Percentiles rank a stretch among this genome's conserved stretches.
Conservation (phyloP, 108 stramenopile genomes). For the Cyclotella baltica region DNA sequence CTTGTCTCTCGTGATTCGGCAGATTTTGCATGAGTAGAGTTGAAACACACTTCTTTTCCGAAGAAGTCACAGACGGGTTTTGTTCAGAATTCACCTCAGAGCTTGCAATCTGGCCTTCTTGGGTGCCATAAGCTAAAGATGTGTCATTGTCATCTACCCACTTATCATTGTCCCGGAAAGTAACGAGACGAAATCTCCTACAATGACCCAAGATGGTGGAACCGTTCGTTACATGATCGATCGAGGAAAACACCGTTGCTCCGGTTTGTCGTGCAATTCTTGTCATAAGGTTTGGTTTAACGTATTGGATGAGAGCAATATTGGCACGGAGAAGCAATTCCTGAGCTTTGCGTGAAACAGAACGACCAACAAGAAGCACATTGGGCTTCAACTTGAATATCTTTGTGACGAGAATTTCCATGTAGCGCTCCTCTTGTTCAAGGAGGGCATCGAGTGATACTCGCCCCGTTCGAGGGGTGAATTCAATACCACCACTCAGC, state of each 20-base stretch:
- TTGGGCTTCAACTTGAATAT: conserved; percentile 91
- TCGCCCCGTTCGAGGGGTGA: conserved; percentile 86
- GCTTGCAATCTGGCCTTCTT: not conserved
- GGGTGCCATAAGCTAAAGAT: not conserved
- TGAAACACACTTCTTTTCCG: conserved; percentile 54
- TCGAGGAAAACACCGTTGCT: conserved; percentile 87
- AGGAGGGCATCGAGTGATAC: conserved; percentile 90
- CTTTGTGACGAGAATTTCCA: conserved; percentile 93
- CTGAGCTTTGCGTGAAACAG: conserved; percentile 90
- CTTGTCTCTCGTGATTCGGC: conserved; percentile 74
- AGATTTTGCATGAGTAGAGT: conserved; percentile 57
- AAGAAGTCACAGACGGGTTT: conserved; percentile 13
- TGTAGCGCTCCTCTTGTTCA: conserved; percentile 95
- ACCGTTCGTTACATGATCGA: conserved; percentile 92
- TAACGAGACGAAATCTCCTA: conserved; percentile 87
- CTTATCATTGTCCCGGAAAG: conserved; percentile 85
- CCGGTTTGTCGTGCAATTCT: conserved; percentile 93
- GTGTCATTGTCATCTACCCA: conserved; percentile 56
- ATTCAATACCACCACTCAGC: conserved; percentile 92
- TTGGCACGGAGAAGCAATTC: conserved; percentile 83
- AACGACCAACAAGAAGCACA: conserved; percentile 84
- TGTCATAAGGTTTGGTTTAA: conserved; percentile 85
- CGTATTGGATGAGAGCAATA: conserved; percentile 91
- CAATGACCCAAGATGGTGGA: conserved; percentile 73
- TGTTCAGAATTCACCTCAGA: not conserved